phyloP scores from a whole-genome alignment of 129 eudicot genomes.

The Pulicaria dysenterica region DNA sequence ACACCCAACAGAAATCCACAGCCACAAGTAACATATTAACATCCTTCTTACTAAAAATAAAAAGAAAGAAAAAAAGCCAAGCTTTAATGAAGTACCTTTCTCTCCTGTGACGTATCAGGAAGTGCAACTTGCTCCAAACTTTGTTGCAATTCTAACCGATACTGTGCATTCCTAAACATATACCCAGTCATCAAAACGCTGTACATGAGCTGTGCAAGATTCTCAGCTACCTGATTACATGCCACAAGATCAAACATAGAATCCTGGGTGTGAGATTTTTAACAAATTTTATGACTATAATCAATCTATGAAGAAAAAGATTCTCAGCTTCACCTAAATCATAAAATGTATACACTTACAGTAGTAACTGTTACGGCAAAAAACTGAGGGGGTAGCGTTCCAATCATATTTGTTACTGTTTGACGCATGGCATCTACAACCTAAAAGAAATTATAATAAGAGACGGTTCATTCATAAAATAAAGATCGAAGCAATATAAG shows the following conservation, averaged over 20 bases:
- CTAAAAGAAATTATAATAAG: constrained; percentile 37
- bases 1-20: too few relatives aligned
- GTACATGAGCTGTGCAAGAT: constrained; percentile 98
- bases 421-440: constrained; percentile 99
- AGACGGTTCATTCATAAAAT: neutral
- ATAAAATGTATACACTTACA: constrained; percentile 48
- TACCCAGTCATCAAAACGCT: constrained; percentile 99
- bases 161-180: constrained; percentile 96
- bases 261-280: neutral
- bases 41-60: neutral
- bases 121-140: constrained; percentile 98
- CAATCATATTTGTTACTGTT: constrained; percentile 98
- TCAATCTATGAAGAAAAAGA: constrained; percentile 5
- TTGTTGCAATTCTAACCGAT: constrained; percentile 89
- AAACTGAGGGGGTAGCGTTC: constrained; percentile 94
- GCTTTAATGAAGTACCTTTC: constrained; percentile 42
- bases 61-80: constrained; percentile 1
- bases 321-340: neutral
- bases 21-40: too few relatives aligned
- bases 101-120: constrained; percentile 74
- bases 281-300: neutral
- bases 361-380: constrained; percentile 94
- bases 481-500: constrained; percentile 3
- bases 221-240: constrained; percentile 87
- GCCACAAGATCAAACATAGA: neutral